Evolutionary conservation across 2,329 filamentous ascomycete species (phyloP).

Genomic region (Aspergillus sp.): DNA sequence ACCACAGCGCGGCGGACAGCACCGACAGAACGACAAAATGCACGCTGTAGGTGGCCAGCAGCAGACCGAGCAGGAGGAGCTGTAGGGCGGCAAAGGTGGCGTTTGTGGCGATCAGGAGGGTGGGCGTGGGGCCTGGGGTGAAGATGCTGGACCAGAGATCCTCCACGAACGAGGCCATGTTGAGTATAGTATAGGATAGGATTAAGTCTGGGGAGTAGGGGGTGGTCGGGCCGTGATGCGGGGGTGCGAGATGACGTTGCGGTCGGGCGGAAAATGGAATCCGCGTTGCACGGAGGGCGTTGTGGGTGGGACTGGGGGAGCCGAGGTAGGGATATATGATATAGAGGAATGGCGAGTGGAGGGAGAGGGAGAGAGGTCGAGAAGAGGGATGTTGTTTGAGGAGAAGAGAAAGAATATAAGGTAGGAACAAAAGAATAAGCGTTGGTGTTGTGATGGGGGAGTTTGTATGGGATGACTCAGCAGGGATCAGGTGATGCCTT

Average conservation of each 20-base stretch:
- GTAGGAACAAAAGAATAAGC: too few species aligned
- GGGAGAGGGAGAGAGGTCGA: neutral
- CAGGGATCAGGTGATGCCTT: neutral
- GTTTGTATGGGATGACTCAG: neutral
- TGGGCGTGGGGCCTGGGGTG: conserved; percentile 84
- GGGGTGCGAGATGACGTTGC: neutral
- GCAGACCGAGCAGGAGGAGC: conserved; percentile 69
- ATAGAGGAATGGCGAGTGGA: neutral
- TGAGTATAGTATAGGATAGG: neutral
- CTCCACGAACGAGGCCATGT: conserved; percentile 57
- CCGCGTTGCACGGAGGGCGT: conserved; percentile 1
- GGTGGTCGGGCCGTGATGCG: too few species aligned
- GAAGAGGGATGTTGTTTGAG: too few species aligned
- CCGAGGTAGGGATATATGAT: too few species aligned
- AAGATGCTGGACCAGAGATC: conserved; percentile 92
- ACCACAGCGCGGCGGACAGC: conserved; percentile 82
- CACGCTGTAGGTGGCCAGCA: conserved; percentile 78
- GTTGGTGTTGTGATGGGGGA: too few species aligned
- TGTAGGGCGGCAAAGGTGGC: conserved; percentile 83
- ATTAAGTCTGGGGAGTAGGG: too few species aligned
- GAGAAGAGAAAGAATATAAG: too few species aligned
- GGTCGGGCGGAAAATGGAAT: conserved; percentile 13
- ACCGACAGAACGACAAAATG: conserved; percentile 83
- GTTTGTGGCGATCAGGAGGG: conserved; percentile 86
- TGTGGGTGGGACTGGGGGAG: neutral